These are phyloP conservation scores for Acacia pycnantha DNA, from an alignment of 331 rosid species.

Conservation along the genomic window DNA sequence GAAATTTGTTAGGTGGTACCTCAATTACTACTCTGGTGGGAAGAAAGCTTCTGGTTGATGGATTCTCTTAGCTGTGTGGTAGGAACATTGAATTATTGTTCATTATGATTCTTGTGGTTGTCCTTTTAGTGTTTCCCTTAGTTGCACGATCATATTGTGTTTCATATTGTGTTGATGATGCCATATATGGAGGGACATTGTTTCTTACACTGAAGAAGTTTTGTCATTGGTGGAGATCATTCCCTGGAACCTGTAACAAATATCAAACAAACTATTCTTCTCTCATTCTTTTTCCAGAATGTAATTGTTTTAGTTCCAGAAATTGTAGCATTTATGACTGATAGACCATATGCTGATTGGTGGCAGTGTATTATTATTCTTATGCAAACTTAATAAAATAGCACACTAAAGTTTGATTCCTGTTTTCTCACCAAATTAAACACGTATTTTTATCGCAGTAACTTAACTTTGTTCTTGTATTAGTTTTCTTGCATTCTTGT, in stretches of 20 bases:
- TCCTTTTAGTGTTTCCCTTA: constrained; percentile 41
- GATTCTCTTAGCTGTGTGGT: constrained; percentile 36
- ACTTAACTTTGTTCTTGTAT: constrained; percentile 33
- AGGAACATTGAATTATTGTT: constrained; percentile 44
- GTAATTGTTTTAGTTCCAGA: constrained; percentile 67
- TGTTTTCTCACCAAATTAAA: constrained; percentile 34
- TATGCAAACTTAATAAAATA: constrained; percentile 69
- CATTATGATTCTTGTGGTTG: constrained; percentile 57
- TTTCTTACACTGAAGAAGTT: constrained; percentile 47
- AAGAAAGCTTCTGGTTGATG: constrained; percentile 59
- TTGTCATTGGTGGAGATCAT: constrained; percentile 44
- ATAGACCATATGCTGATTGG: constrained; percentile 76
- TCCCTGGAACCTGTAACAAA: constrained; percentile 37
- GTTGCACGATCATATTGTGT: constrained; percentile 28
- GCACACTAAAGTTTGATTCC: constrained; percentile 52
- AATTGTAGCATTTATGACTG: constrained; percentile 63
- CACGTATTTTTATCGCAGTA: constrained; percentile 34
- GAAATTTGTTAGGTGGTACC: constrained; percentile 77
- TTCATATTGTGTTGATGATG: constrained; percentile 46
- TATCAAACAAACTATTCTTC: constrained; percentile 38
- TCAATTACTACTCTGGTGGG: constrained; percentile 59
- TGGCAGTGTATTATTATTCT: constrained; percentile 73
- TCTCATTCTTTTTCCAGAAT: constrained; percentile 31
- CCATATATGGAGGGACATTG: constrained; percentile 45
- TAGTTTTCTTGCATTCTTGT: constrained; percentile 20